Percentiles rank a stretch among this genome's conserved stretches.
phyloP scores from a whole-genome alignment of 2,329 filamentous ascomycete species.

The Colletotrichum aenigma region DNA sequence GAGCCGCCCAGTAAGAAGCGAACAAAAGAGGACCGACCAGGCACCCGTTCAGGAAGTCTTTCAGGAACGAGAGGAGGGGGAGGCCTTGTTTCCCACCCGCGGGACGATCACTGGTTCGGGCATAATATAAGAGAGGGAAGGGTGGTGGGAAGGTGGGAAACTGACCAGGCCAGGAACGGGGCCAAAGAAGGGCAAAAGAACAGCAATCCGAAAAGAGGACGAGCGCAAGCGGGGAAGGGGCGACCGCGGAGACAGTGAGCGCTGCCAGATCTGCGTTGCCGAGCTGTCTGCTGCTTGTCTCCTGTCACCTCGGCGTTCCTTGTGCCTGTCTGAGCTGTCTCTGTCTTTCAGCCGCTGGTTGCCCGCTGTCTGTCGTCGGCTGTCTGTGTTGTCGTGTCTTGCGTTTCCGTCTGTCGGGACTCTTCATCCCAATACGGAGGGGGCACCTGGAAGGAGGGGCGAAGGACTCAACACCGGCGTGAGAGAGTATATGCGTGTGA shows the following conservation, averaged over 20 bases:
- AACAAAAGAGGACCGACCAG: background rate
- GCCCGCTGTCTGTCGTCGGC: background rate
- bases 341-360: background rate
- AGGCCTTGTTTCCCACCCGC: background rate
- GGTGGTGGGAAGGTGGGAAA: background rate
- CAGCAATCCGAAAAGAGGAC: background rate
- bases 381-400: background rate
- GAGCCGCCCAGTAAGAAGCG: background rate
- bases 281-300: constrained; percentile 12
- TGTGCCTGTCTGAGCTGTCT: background rate
- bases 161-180: background rate
- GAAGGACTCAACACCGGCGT: background rate
- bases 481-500: background rate
- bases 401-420: background rate
- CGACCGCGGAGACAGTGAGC: background rate
- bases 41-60: background rate
- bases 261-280: background rate
- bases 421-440: constrained; percentile 2
- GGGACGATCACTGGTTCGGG: constrained; percentile 2
- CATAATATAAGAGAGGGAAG: constrained; percentile 2
- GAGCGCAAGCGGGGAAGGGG: background rate
- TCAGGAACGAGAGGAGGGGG: background rate
- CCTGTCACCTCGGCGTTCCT: constrained; percentile 12
- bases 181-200: background rate
- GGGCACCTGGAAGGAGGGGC: background rate